phyloP scores from a whole-genome alignment of 2,329 filamentous ascomycete species.

The Alternaria gaisen region DNA sequence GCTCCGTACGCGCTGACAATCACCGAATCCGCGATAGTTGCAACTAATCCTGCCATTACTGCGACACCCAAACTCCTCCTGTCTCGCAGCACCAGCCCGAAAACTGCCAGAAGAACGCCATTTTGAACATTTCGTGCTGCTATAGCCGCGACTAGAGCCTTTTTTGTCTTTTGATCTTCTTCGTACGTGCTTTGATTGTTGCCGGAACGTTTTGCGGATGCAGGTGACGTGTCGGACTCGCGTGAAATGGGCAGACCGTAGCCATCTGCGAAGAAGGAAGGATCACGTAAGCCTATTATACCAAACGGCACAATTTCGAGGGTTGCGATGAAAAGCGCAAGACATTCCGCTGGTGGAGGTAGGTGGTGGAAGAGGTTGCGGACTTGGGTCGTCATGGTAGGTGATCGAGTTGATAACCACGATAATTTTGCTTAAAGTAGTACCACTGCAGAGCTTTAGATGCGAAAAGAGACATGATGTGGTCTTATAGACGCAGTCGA shows the following conservation, averaged over 20 bases:
- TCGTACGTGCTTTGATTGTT: constrained; percentile 4
- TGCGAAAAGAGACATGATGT: not conserved
- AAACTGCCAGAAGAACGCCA: constrained; percentile 27
- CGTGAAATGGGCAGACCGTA: constrained; percentile 26
- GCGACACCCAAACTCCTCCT: constrained; percentile 33
- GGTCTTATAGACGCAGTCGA: not conserved
- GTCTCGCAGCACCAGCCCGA: constrained; percentile 31
- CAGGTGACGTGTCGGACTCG: constrained; percentile 2
- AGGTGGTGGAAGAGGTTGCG: constrained; percentile 31
- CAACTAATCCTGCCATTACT: constrained; percentile 30
- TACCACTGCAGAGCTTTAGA: not conserved
- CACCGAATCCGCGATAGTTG: constrained; percentile 32
- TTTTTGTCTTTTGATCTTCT: constrained; percentile 29
- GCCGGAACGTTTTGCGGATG: constrained; percentile 12
- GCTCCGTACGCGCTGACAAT: constrained; percentile 33
- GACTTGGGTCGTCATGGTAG: constrained; percentile 23
- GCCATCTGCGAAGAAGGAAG: constrained; percentile 26
- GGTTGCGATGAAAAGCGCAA: constrained; percentile 33
- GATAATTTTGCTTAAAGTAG: not conserved
- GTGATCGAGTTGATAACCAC: not conserved
- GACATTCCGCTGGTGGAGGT: constrained; percentile 35
- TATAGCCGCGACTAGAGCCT: constrained; percentile 34
- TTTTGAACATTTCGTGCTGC: constrained; percentile 38
- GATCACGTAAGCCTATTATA: constrained; percentile 29
- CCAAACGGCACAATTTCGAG: constrained; percentile 36